These are phyloP conservation scores for Aspergillus niger DNA, from an alignment of 2,329 filamentous ascomycete genomes.

Conservation along the genomic window DNA sequence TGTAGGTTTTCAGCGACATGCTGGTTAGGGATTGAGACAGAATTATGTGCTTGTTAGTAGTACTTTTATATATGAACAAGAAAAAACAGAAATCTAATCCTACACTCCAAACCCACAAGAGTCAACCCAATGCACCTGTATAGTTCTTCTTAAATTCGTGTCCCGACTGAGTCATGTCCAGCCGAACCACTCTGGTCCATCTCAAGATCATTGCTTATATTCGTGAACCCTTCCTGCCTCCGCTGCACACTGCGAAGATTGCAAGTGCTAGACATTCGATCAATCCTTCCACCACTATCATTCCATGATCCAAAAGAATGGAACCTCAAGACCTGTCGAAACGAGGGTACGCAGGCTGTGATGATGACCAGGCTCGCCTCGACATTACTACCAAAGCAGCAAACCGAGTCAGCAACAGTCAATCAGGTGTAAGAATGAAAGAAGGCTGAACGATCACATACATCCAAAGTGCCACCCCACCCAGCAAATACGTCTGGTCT, in stretches of 20 bases:
- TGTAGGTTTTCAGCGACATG: no score
- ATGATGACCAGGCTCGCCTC: background rate
- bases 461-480: conserved; percentile 1
- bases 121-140: no score
- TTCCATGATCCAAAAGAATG: background rate
- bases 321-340: background rate
- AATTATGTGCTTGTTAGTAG: no score
- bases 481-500: background rate
- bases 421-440: background rate
- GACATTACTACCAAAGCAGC: background rate
- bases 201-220: background rate
- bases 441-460: background rate
- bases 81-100: no score
- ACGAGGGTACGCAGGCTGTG: background rate
- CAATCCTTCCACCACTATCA: background rate
- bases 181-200: background rate
- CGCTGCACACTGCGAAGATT: conserved; percentile 4
- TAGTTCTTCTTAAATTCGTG: background rate
- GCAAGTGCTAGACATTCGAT: background rate
- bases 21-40: no score
- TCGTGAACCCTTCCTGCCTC: conserved; percentile 1
- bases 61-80: no score
- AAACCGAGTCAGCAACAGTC: background rate
- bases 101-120: no score
- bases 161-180: background rate